Evolutionary conservation across 768 basidiomycete genomes (phyloP).

Genomic region (Naganishia randhawae): DNA sequence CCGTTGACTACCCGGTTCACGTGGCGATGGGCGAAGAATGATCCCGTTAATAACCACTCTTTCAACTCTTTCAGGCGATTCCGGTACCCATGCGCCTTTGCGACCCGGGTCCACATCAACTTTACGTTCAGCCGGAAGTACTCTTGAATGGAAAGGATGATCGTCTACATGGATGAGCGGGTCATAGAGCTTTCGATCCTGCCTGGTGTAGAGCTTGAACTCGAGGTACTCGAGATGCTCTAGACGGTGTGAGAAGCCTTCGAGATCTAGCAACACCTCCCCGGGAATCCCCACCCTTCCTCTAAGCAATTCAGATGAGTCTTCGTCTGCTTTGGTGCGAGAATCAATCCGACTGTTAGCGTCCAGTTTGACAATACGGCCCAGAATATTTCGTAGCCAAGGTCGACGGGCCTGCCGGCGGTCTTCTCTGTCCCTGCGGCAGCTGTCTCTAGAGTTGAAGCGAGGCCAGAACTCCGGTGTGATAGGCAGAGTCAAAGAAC

Average conservation of each 20-base stretch:
- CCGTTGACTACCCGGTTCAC: no score
- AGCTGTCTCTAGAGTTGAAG: no score
- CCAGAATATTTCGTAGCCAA: no score
- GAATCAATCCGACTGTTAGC: no score
- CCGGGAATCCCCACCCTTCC: not conserved
- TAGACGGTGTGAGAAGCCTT: not conserved
- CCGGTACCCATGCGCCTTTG: no score
- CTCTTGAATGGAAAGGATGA: slow-evolving; percentile 3
- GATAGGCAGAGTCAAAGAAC: not conserved
- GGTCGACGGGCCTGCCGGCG: not conserved
- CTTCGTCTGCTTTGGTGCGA: not conserved
- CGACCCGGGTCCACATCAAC: no score
- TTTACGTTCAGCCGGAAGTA: not conserved
- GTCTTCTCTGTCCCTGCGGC: not conserved
- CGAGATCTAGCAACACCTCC: not conserved
- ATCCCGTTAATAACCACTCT: no score
- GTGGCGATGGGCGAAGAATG: no score
- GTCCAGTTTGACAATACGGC: no score
- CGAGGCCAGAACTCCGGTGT: not conserved
- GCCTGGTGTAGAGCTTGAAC: not conserved
- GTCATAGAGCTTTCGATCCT: not conserved
- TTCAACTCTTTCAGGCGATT: no score
- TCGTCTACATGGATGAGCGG: slow-evolving; percentile 3
- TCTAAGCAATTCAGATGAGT: not conserved
- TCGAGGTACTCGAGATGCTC: slow-evolving; percentile 11